These are phyloP conservation scores for Fusarium sp. DNA, from an alignment of 2,329 filamentous ascomycete genomes.

Conservation along the genomic window DNA sequence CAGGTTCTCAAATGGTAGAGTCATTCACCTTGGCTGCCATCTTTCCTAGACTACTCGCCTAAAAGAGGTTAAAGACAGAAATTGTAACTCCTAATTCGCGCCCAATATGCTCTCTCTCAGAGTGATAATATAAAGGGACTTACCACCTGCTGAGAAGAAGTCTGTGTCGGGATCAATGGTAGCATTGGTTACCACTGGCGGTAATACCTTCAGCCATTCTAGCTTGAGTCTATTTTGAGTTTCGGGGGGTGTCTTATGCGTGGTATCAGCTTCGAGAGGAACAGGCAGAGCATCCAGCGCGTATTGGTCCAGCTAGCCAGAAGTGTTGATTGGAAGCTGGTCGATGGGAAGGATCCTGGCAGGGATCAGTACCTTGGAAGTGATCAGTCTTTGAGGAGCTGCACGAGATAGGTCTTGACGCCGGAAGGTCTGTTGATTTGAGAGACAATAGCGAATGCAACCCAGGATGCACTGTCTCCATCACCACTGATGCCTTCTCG, in stretches of 20 bases:
- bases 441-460: constrained; percentile 4
- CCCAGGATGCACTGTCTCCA: constrained; percentile 4
- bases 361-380: constrained; percentile 6
- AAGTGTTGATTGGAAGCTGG: background rate
- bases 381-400: background rate
- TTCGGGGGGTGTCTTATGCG: background rate
- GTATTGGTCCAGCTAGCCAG: constrained; percentile 11
- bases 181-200: background rate
- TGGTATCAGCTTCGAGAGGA: background rate
- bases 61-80: constrained; percentile 11
- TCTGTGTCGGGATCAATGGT: background rate
- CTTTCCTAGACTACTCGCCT: background rate
- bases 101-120: background rate
- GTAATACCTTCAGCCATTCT: constrained; percentile 6
- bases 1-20: background rate
- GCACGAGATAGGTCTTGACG: background rate
- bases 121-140: constrained; percentile 3
- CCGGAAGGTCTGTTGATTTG: background rate
- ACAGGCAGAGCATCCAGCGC: background rate
- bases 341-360: background rate
- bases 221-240: constrained; percentile 10
- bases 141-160: constrained; percentile 6
- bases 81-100: background rate
- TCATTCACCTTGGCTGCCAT: constrained; percentile 10
- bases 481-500: background rate